phyloP scores from a whole-genome alignment of 148 eudicot species.

The Rhododendron vialii region DNA sequence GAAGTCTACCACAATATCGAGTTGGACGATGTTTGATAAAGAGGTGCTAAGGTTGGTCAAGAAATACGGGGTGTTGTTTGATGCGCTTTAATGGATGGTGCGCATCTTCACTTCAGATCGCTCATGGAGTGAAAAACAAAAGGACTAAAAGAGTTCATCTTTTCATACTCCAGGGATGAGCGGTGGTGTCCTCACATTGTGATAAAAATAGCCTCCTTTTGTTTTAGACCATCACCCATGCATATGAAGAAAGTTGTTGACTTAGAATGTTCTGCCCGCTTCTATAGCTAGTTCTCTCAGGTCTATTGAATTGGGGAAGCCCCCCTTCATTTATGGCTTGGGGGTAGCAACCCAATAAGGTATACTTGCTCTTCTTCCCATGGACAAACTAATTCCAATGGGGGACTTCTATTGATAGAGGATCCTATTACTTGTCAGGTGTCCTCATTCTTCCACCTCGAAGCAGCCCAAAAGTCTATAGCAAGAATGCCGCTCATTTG shows the following conservation, averaged over 20 bases:
- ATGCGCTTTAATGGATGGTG: neutral
- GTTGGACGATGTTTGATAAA: neutral
- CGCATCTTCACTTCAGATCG: neutral
- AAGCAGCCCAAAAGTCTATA: neutral
- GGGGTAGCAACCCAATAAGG: neutral
- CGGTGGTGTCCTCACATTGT: neutral
- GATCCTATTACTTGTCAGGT: neutral
- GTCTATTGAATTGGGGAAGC: neutral
- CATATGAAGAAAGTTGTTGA: neutral
- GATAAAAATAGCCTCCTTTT: neutral
- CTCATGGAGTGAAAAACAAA: neutral
- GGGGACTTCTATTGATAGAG: neutral
- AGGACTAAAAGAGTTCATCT: neutral
- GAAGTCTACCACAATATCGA: neutral
- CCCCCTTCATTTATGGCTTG: neutral
- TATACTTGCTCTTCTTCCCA: neutral
- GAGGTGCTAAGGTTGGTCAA: neutral
- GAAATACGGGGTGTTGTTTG: neutral
- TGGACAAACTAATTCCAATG: neutral
- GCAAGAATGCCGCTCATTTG: neutral
- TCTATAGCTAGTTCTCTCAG: neutral
- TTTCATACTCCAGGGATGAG: neutral
- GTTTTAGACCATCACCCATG: neutral
- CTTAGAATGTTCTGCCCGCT: neutral
- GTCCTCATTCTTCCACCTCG: no score